Conservation (phyloP, 2,329 filamentous ascomycete genomes). For the Trichoderma afroharzianum region DNA sequence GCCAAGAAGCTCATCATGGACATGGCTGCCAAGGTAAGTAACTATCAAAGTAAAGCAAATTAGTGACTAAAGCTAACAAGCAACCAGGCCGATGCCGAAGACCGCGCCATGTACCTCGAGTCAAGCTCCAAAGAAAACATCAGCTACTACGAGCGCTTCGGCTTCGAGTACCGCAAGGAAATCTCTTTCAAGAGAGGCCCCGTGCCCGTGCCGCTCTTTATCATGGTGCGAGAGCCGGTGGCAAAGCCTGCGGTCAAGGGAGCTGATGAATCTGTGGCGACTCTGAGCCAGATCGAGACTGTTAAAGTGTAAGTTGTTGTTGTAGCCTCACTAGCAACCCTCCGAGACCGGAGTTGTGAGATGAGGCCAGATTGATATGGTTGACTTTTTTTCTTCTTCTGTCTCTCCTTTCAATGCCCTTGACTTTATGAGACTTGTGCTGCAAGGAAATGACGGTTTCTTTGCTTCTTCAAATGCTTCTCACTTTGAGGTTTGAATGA, state of each 20-base stretch:
- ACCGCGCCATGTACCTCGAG: constrained; percentile 71
- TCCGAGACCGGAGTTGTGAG: not conserved
- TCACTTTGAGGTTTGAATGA: not conserved
- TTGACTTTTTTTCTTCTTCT: not conserved
- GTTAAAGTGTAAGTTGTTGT: constrained; percentile 6
- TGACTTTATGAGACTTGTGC: not conserved
- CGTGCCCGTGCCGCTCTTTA: constrained; percentile 63
- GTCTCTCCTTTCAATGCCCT: not conserved
- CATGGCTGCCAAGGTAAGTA: constrained; percentile 58
- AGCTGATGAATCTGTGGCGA: constrained; percentile 24
- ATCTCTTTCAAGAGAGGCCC: constrained; percentile 58
- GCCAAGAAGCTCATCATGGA: constrained; percentile 67
- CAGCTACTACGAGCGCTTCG: constrained; percentile 70
- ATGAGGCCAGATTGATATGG: not conserved
- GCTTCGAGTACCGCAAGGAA: constrained; percentile 63
- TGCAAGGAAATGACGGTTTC: not conserved
- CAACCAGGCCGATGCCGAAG: constrained; percentile 62
- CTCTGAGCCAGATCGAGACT: constrained; percentile 12
- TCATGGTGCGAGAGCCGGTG: constrained; percentile 76
- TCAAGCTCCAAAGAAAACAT: constrained; percentile 67
- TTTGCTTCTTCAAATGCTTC: not conserved
- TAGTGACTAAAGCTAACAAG: not conserved
- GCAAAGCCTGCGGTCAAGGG: constrained; percentile 22
- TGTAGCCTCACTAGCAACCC: not conserved
- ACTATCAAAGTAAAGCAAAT: not conserved